Evolutionary conservation across 331 rosid species (phyloP).

Genomic region (Prunus yedoensis): DNA sequence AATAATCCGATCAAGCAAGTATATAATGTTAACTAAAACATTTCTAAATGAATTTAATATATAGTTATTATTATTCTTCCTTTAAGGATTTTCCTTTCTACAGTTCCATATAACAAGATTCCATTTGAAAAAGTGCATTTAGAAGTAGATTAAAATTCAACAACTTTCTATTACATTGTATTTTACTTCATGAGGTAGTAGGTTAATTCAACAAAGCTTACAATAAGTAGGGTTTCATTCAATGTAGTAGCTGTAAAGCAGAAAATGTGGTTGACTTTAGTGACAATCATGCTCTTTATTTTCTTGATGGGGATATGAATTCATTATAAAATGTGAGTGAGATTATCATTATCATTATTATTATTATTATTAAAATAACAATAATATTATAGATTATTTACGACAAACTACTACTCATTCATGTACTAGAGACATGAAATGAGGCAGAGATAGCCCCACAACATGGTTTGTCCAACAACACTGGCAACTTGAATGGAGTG

Average conservation of each 20-base stretch:
- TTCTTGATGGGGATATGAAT: neutral
- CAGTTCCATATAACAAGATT: neutral
- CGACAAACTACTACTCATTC: neutral
- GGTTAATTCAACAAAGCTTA: neutral
- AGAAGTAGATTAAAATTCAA: neutral
- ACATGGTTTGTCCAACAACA: conserved; percentile 19
- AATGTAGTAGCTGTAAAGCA: conserved; percentile 16
- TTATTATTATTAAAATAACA: neutral
- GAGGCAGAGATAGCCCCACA: neutral
- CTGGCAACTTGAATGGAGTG: conserved; percentile 10
- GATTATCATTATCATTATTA: neutral
- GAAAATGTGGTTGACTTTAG: conserved; percentile 4
- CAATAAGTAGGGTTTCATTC: neutral
- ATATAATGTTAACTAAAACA: too few species aligned
- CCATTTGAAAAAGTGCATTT: neutral
- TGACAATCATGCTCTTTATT: neutral
- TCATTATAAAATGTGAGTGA: conserved; percentile 8
- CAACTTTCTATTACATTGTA: neutral
- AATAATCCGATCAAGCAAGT: too few species aligned
- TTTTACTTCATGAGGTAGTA: neutral
- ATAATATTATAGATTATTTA: too few species aligned
- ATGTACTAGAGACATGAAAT: neutral
- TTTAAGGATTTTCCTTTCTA: neutral
- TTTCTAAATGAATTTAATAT: neutral
- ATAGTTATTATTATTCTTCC: neutral